These are phyloP conservation scores for Backusella tuberculispora DNA, from an alignment of 192 early-diverging fungal species.

Conservation along the genomic window DNA sequence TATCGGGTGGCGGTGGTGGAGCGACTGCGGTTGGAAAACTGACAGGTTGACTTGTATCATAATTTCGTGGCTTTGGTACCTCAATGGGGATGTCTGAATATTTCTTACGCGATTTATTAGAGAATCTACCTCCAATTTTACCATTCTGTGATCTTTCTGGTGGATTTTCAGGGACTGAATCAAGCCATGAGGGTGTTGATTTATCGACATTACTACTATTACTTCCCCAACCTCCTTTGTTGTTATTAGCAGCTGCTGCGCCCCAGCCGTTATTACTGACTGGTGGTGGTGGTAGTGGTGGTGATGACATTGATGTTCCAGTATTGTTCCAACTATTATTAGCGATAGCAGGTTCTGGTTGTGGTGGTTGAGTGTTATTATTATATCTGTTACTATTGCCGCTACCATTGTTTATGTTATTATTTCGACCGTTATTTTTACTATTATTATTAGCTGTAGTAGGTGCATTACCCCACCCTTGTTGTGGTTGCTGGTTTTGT, in stretches of 20 bases:
- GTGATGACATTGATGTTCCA: too few species aligned
- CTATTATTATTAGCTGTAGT: too few species aligned
- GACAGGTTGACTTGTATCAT: neutral
- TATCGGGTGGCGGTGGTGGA: slow-evolving; percentile 2
- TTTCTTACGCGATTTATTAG: neutral
- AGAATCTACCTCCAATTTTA: slow-evolving; percentile 1
- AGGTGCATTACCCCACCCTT: too few species aligned
- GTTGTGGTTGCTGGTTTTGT: too few species aligned
- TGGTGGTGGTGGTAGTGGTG: too few species aligned
- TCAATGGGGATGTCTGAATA: slow-evolving; percentile 13
- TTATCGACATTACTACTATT: neutral
- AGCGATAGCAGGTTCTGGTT: too few species aligned
- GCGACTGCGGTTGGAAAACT: neutral
- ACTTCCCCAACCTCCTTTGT: neutral
- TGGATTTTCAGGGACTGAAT: neutral
- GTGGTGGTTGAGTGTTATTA: neutral
- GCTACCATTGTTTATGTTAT: neutral
- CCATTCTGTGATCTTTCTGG: neutral
- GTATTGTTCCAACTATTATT: too few species aligned
- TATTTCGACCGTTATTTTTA: neutral
- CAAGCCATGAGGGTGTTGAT: slow-evolving; percentile 2
- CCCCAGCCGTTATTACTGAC: neutral
- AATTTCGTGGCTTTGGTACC: slow-evolving; percentile 18
- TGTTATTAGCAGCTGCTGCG: neutral
- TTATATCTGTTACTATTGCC: neutral